These are phyloP conservation scores for Circinella umbellata DNA, from an alignment of 371 early-diverging fungal species.

Conservation along the genomic window DNA sequence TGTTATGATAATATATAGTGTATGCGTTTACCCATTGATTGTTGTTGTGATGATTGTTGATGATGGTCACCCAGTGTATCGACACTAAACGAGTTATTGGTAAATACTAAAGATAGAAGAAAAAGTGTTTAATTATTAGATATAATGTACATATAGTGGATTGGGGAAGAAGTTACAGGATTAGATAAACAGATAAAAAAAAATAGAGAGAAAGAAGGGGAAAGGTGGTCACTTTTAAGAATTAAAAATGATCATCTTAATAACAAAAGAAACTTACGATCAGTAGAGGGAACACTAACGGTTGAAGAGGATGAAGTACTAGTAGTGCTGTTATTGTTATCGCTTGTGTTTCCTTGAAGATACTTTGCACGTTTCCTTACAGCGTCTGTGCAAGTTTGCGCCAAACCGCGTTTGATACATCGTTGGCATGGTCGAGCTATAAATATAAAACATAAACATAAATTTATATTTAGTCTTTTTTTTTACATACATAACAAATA, in stretches of 20 bases:
- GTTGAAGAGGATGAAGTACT: conserved; percentile 3
- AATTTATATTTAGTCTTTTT: no score
- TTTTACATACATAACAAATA: no score
- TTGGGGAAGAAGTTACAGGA: no score
- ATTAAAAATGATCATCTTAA: no score
- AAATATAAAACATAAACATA: background rate
- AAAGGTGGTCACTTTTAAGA: no score
- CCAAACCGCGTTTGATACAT: conserved; percentile 80
- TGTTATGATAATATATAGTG: background rate
- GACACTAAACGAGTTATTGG: conserved; percentile 5
- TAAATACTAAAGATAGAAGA: conserved; percentile 7
- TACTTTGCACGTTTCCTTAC: conserved; percentile 85
- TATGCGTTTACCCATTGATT: conserved; percentile 6
- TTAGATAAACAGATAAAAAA: no score
- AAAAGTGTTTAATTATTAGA: background rate
- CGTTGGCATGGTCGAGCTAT: conserved; percentile 83
- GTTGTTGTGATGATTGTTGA: background rate
- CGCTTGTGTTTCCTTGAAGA: conserved; percentile 53
- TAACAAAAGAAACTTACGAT: background rate
- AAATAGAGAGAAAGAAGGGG: background rate
- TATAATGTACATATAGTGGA: background rate
- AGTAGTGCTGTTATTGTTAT: background rate
- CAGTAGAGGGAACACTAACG: background rate
- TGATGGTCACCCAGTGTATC: conserved; percentile 9
- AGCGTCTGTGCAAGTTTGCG: conserved; percentile 78